Evolutionary conservation across 2,329 filamentous ascomycete species (phyloP).

Genomic region (Calonectria pseudoturangicola): DNA sequence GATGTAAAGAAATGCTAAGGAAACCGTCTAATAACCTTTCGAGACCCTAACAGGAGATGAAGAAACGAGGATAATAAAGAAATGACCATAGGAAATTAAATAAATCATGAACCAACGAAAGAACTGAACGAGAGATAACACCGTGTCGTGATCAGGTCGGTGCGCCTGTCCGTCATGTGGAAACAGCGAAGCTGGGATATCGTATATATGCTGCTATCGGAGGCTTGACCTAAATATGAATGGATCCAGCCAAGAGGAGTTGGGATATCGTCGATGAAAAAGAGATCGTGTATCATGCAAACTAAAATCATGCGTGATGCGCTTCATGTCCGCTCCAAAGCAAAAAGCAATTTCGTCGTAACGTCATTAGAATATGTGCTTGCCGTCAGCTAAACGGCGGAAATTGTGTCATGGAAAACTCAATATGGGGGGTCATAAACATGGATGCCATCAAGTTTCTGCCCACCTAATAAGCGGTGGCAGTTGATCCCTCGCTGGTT

Average conservation of each 20-base stretch:
- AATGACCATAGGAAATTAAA: constrained; percentile 17
- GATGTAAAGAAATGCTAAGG: constrained; percentile 23
- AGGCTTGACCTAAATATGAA: constrained; percentile 19
- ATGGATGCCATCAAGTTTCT: neutral
- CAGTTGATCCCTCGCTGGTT: constrained; percentile 65
- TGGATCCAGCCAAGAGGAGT: constrained; percentile 38
- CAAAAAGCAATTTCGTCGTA: constrained; percentile 49
- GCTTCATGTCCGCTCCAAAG: constrained; percentile 49
- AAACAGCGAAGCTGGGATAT: constrained; percentile 36
- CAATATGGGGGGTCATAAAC: constrained; percentile 4
- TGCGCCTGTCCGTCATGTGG: constrained; percentile 28
- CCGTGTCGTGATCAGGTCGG: constrained; percentile 31
- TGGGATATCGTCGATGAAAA: constrained; percentile 47
- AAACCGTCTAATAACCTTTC: constrained; percentile 42
- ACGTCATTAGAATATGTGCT: constrained; percentile 51
- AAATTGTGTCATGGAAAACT: constrained; percentile 24
- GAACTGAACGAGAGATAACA: constrained; percentile 32
- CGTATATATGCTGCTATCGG: constrained; percentile 45
- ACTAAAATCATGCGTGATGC: constrained; percentile 46
- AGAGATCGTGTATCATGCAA: constrained; percentile 52
- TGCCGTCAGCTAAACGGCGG: constrained; percentile 40
- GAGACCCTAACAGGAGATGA: constrained; percentile 12
- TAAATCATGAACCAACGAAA: constrained; percentile 12
- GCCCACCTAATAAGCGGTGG: constrained; percentile 61
- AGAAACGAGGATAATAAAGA: constrained; percentile 16